Conservation (phyloP, 2,329 filamentous ascomycete genomes). For the Thermoascus crustaceus region DNA sequence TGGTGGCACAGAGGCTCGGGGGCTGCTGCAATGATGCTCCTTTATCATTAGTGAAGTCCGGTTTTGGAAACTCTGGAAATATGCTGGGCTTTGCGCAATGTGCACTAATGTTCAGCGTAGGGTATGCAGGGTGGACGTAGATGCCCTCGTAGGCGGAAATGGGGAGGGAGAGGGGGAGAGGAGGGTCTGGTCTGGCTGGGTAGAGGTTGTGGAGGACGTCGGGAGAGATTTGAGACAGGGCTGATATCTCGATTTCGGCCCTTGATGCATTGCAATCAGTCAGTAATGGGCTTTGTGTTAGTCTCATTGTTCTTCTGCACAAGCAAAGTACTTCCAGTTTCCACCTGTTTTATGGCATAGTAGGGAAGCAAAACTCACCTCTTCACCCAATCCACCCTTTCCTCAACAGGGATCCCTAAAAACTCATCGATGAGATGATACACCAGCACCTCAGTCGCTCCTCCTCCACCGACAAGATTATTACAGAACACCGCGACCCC, state of each 20-base stretch:
- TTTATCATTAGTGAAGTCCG: neutral
- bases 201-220: constrained; percentile 7
- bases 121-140: constrained; percentile 4
- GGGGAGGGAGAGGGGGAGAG: constrained; percentile 4
- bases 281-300: too few species aligned
- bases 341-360: too few species aligned
- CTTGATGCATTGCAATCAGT: too few species aligned
- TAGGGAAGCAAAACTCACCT: too few species aligned
- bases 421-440: constrained; percentile 9
- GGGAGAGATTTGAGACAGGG: neutral
- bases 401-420: constrained; percentile 3
- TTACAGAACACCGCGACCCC: constrained; percentile 9
- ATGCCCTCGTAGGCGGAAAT: constrained; percentile 5
- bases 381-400: constrained; percentile 6
- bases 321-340: too few species aligned
- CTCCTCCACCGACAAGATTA: constrained; percentile 4
- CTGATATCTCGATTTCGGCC: neutral
- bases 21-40: neutral
- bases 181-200: constrained; percentile 7
- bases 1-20: neutral
- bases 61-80: neutral
- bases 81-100: neutral
- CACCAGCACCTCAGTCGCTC: constrained; percentile 3
- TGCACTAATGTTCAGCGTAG: neutral
- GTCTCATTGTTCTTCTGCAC: too few species aligned